A percentile compares a stretch with the other conserved stretches of the same genome.
Conservation (phyloP, 2,329 filamentous ascomycete species). For the Monosporascus sp. region DNA sequence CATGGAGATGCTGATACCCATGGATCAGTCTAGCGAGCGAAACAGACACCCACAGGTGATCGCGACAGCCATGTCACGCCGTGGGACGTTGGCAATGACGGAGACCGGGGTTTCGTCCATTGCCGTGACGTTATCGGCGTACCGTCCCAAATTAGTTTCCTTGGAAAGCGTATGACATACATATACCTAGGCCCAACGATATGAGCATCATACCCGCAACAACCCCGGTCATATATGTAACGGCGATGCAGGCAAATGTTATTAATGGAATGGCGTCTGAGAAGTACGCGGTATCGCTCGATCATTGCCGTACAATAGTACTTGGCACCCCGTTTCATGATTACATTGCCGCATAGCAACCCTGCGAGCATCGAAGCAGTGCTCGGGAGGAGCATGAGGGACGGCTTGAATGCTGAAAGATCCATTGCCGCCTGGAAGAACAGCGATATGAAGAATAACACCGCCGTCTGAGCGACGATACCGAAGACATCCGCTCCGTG, state of each 20-base stretch:
- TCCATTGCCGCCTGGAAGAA: slow-evolving; percentile 72
- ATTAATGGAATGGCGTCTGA: slow-evolving; percentile 53
- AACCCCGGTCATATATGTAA: slow-evolving; percentile 45
- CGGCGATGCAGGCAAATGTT: slow-evolving; percentile 50
- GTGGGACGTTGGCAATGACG: slow-evolving; percentile 63
- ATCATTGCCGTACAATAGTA: slow-evolving; percentile 66
- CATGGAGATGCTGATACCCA: slow-evolving; percentile 67
- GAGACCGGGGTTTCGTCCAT: slow-evolving; percentile 69
- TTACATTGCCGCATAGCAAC: slow-evolving; percentile 58
- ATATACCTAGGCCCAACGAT: slow-evolving; percentile 33
- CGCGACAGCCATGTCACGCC: slow-evolving; percentile 66
- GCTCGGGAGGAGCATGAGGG: slow-evolving; percentile 61
- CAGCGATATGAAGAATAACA: slow-evolving; percentile 69
- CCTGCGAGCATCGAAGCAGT: slow-evolving; percentile 59
- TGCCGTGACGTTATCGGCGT: slow-evolving; percentile 50
- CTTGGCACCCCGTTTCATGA: slow-evolving; percentile 66
- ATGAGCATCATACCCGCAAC: slow-evolving; percentile 52
- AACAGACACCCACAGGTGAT: slow-evolving; percentile 80
- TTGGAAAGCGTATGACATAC: slow-evolving; percentile 18
- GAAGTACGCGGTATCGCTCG: slow-evolving; percentile 48
- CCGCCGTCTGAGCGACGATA: slow-evolving; percentile 51
- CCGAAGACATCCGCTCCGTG: slow-evolving; percentile 71
- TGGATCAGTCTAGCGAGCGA: slow-evolving; percentile 69
- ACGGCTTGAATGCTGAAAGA: slow-evolving; percentile 58
- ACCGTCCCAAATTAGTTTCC: neutral